phyloP scores from a whole-genome alignment of 2,329 filamentous ascomycete species.

The Ilyonectria mors-panacis region DNA sequence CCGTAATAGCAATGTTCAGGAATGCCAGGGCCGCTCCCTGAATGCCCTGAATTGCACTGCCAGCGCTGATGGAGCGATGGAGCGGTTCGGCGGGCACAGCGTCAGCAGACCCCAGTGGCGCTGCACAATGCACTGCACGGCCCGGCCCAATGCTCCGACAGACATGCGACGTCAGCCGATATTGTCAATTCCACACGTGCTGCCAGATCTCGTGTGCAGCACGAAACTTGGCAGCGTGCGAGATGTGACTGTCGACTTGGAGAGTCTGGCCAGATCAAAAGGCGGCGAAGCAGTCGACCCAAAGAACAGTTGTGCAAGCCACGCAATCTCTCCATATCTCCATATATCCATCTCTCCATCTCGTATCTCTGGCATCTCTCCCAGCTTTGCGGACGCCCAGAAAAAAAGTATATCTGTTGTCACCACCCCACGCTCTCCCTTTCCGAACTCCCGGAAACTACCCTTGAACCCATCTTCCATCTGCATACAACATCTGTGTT shows the following conservation, averaged over 20 bases:
- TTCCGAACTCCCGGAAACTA: conserved; percentile 8
- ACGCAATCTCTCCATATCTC: conserved; percentile 25
- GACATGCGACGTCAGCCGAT: conserved; percentile 47
- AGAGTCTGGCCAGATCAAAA: conserved; percentile 22
- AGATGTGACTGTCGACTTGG: conserved; percentile 27
- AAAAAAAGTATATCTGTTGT: conserved; percentile 24
- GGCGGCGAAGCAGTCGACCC: conserved; percentile 20
- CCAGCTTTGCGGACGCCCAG: neutral
- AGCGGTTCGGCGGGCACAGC: neutral
- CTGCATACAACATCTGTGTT: neutral
- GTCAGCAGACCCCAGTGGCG: conserved; percentile 1
- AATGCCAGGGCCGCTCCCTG: conserved; percentile 9
- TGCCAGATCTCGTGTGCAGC: conserved; percentile 28
- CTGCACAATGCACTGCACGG: conserved; percentile 17
- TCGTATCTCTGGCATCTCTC: conserved; percentile 26
- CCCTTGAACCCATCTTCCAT: conserved; percentile 8
- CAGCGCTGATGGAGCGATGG: neutral
- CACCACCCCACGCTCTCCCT: neutral
- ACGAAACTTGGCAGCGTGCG: conserved; percentile 22
- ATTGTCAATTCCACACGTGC: conserved; percentile 31
- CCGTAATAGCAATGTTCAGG: conserved; percentile 5
- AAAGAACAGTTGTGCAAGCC: conserved; percentile 15
- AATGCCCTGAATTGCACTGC: neutral
- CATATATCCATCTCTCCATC: neutral
- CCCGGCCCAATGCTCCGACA: conserved; percentile 33